Base-by-base conservation (phyloP, 1,139 yeast genomes). In the Entelexis sorbosivorans region DNA sequence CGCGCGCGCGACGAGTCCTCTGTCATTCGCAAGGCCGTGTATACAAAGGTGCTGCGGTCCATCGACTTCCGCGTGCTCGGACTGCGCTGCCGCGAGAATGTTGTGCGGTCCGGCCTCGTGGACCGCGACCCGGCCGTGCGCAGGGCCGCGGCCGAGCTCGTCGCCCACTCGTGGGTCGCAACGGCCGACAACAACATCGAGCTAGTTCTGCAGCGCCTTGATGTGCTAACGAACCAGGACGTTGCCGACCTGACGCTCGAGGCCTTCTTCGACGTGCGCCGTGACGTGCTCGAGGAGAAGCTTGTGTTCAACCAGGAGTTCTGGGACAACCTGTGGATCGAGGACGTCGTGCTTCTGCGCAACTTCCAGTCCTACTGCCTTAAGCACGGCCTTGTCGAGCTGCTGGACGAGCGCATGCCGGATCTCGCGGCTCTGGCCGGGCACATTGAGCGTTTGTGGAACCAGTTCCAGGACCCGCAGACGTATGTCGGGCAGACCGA, bases 1-100 rank as follows among this genome's bases (percentile, higher is more conserved):
- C 73, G 97, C 56, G 95, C 95, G 0, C 75, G 95, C 54, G 98
- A 91, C 65, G 71, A 73, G 2, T 85, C 84, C 61, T 69, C 81
- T 1, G 72, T 78, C 17, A 87, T 84, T 63, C 73, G 98, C 64
- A 72, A 88, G 59, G 67, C 81, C 28, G 80, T 89, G 0, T 91
- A 77, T 65, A 73, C 91, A 1, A 74, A 85, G 53, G 73, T 84
- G 1, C 67, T 87, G 52, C 80, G 79, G 53, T 82, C 80, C 36
- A 69, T 86, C 59, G 85, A 85, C 7, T 81, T 84, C 63, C 70
- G 81, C 48, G 71, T 73, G 8, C 69, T 91, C 6, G 78, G 78
- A 48, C 69, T 76, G 44, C 71, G 71, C n/a, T 72, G 77, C 48
- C 70, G 95, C 48, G 91, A 83, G 54, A 74, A 75, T 56, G 65